Evolutionary conservation across 768 basidiomycete species (phyloP), one percentile per base, ranked within the genome.

Genomic region (Phlebiopsis flavidoalba): DNA sequence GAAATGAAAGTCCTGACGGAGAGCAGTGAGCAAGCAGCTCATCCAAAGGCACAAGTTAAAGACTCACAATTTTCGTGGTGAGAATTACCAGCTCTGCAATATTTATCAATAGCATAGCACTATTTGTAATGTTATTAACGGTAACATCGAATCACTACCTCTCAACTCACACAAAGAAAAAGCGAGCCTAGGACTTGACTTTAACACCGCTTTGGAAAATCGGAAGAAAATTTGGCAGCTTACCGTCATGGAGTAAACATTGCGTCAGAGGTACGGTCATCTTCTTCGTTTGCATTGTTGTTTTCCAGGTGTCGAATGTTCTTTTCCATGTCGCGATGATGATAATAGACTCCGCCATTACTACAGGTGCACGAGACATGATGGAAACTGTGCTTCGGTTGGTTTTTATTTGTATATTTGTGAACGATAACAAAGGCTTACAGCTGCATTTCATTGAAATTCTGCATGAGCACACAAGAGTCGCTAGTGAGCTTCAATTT

Each of bases 111-210:
- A 43, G 40, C 40, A 43, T 43, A 12, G 40, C 40, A 12, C 40
- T 43, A 10, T 75, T 98, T 64, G 98, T 3, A 43, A 43, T 12
- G 2, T 31, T 6, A 31, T 31, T 2, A 31, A 31, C 26, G 26
- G 6, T 31, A 6, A n/a, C 26, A 31, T 31, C 26, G 2, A 31
- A 6, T 31, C 26, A 31, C 26, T 31, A 31, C 26, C 26, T 31
- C 26, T 31, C 2, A 12, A 10, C 40, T 10, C 10, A 43, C 40
- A 43, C 8, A 17, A 43, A 43, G 8, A 43, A n/a, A 43, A 2
- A 43, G 8, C 11, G 8, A 2, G 17, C 40, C 40, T 43, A 43
- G 6, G 3, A 3, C 11, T 12, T 3, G 40, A 17, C 11, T 12
- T 43, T 2, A 17, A 4, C 3, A 17, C 10, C 40, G n/a, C 26